Evolutionary conservation across 202 grass and related monocot species (phyloP).

Genomic region (Panicum virgatum): DNA sequence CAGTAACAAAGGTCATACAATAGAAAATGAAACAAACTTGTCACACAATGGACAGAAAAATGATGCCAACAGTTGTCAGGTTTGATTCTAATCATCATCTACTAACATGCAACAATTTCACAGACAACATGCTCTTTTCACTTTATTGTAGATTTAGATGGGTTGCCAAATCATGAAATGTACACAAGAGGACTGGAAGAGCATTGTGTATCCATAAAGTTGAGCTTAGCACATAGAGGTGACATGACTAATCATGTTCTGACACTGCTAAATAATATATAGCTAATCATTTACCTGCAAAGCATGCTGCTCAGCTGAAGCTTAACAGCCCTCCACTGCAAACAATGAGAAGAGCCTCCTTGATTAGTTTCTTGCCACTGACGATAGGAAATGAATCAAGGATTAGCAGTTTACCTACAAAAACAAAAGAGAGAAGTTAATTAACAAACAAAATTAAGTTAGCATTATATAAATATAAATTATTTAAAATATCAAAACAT

Average conservation of each 20-base stretch:
- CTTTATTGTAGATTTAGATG: background rate
- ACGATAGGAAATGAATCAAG: background rate
- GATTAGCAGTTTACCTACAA: constrained; percentile 44
- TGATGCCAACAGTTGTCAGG: background rate
- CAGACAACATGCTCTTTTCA: background rate
- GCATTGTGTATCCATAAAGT: background rate
- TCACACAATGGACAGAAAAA: background rate
- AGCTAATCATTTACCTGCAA: constrained; percentile 38
- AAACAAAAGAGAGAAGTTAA: constrained; percentile 16
- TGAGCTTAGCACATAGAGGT: background rate
- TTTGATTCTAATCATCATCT: background rate
- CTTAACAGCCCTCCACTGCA: background rate
- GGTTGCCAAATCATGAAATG: background rate
- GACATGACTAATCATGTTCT: background rate
- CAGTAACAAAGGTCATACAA: background rate
- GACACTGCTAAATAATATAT: background rate
- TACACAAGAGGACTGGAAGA: background rate
- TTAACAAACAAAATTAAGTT: constrained; percentile 32
- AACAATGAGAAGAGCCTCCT: background rate
- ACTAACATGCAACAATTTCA: background rate
- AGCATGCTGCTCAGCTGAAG: background rate
- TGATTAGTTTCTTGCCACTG: background rate
- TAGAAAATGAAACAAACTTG: constrained; percentile 3
- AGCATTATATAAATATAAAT: background rate
- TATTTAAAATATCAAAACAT: constrained; percentile 36